Conservation (phyloP, 331 rosid genomes). For the Phaseolus coccineus region DNA sequence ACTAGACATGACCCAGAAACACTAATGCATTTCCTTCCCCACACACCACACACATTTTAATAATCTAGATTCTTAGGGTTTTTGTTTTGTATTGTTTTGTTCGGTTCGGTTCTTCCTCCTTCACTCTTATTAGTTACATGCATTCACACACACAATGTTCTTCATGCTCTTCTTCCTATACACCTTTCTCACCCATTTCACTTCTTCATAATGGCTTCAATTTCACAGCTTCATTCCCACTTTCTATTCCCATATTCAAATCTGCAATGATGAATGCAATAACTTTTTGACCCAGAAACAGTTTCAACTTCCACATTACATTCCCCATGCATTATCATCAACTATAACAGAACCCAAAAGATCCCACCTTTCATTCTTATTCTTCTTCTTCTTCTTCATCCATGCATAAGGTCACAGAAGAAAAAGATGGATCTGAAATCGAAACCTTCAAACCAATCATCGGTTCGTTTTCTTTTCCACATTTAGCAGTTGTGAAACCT, state of each 20-base stretch:
- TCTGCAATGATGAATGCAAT: constrained; percentile 9
- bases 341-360: not conserved
- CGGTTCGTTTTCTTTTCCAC: constrained; percentile 55
- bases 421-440: constrained; percentile 62
- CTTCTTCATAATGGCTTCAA: constrained; percentile 6
- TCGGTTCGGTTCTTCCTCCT: not conserved
- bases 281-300: constrained; percentile 34
- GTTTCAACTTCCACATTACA: constrained; percentile 1
- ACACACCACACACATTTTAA: not conserved
- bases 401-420: constrained; percentile 60
- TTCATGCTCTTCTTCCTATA: constrained; percentile 26
- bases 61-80: constrained; percentile 42
- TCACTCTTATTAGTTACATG: not conserved
- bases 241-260: not conserved
- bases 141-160: constrained; percentile 25
- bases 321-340: not conserved
- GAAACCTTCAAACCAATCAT: constrained; percentile 40
- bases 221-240: not conserved
- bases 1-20: not conserved
- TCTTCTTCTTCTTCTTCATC: not conserved
- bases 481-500: constrained; percentile 48
- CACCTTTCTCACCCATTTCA: constrained; percentile 30
- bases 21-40: not conserved
- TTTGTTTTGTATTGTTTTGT: constrained; percentile 35
- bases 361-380: not conserved